Evolutionary conservation across 306 rosid species (phyloP).

Genomic region (Sphenostylis stenocarpa): DNA sequence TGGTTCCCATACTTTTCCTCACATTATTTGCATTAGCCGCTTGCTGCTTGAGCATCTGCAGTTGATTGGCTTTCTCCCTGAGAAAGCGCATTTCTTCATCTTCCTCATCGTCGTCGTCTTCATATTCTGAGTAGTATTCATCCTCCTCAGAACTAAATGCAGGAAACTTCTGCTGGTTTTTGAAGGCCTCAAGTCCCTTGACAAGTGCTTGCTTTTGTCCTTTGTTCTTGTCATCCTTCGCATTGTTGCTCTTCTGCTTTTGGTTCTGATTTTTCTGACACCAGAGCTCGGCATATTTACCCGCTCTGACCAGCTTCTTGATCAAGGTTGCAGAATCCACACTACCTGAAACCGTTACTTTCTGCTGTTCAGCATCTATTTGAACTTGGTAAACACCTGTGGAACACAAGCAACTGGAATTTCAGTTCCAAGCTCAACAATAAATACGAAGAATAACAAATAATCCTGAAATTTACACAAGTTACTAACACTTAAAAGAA

Average conservation of each 20-base stretch:
- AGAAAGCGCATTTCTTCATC: constrained; percentile 50
- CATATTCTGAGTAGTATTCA: constrained; percentile 38
- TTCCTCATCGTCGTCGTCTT: constrained; percentile 50
- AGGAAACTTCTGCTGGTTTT: constrained; percentile 56
- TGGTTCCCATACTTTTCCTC: constrained; percentile 40
- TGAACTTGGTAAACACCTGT: constrained; percentile 83
- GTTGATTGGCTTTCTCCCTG: constrained; percentile 55
- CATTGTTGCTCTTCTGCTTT: constrained; percentile 64
- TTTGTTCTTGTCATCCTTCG: constrained; percentile 57
- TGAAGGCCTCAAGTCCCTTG: constrained; percentile 59
- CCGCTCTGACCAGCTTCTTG: constrained; percentile 71
- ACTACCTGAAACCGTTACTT: constrained; percentile 76
- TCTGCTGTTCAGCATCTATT: constrained; percentile 81
- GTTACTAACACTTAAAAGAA: not conserved
- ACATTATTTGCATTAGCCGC: constrained; percentile 45
- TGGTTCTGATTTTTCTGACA: constrained; percentile 59
- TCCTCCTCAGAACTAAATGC: constrained; percentile 57
- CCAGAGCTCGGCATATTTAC: constrained; percentile 86
- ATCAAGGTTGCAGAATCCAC: constrained; percentile 76
- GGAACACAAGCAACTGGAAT: not conserved
- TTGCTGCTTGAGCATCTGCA: constrained; percentile 60
- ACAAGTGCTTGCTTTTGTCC: constrained; percentile 51
- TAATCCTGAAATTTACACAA: not conserved
- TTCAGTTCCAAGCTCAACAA: not conserved
- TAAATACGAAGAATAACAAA: not conserved